A percentile compares a stretch with the other conserved stretches of the same genome.
These are phyloP conservation scores for Microsporum audouinii DNA, from an alignment of 2,329 filamentous ascomycete species.

Conservation along the genomic window DNA sequence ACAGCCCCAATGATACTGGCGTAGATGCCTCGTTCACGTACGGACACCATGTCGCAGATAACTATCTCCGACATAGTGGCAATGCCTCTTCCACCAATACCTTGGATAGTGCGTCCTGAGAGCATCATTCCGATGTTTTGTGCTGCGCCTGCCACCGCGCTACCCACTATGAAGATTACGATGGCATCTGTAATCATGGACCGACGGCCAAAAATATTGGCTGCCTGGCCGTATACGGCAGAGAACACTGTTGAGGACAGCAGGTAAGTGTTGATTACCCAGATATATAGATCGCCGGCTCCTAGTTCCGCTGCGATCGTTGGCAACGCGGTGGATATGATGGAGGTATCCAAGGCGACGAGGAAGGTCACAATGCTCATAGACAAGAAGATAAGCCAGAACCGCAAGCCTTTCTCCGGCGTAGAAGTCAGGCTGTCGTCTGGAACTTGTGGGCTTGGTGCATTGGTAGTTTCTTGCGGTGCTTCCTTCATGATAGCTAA, in stretches of 20 bases:
- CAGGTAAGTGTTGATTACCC: slow-evolving; percentile 3
- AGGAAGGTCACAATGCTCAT: background rate
- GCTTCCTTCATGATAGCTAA: no score
- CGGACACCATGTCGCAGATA: slow-evolving; percentile 41
- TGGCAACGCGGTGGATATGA: slow-evolving; percentile 8
- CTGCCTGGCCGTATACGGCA: slow-evolving; percentile 8
- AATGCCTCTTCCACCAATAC: slow-evolving; percentile 40
- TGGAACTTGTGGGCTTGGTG: no score
- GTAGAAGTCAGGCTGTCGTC: no score
- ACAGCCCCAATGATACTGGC: slow-evolving; percentile 33
- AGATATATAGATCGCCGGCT: slow-evolving; percentile 5
- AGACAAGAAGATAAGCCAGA: background rate
- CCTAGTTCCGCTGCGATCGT: slow-evolving; percentile 1
- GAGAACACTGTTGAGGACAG: background rate
- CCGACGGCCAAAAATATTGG: slow-evolving; percentile 11
- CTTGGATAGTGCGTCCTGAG: slow-evolving; percentile 39
- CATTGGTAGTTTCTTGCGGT: no score
- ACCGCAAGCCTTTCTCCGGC: background rate
- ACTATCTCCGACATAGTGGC: slow-evolving; percentile 39
- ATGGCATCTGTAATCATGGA: slow-evolving; percentile 21
- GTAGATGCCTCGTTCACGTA: slow-evolving; percentile 34
- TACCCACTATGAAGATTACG: slow-evolving; percentile 33
- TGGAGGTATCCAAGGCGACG: slow-evolving; percentile 3
- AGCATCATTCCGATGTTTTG: slow-evolving; percentile 35
- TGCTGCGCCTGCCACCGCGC: slow-evolving; percentile 34